phyloP scores from a whole-genome alignment of 1,139 yeast genomes.

The Kazachstania sp. region DNA sequence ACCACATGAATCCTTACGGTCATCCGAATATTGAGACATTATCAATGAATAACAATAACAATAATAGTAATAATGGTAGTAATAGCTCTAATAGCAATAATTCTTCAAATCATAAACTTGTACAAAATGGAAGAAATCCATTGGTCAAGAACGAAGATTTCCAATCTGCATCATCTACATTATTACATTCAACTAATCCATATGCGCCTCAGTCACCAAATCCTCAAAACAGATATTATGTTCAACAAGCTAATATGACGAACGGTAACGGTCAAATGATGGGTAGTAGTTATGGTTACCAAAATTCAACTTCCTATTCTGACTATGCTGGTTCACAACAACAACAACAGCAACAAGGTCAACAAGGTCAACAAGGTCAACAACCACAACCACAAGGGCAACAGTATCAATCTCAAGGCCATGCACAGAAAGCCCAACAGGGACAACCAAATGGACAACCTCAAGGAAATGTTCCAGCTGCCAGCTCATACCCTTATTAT shows the following conservation, averaged over 20 bases:
- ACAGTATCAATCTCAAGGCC: conserved; percentile 3
- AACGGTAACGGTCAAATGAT: background rate
- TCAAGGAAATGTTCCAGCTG: conserved; percentile 1
- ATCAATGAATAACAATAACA: background rate
- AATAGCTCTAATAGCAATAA: too few relatives aligned
- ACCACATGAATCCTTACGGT: conserved; percentile 3
- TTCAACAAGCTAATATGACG: conserved; percentile 1
- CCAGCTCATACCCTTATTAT: conserved; percentile 5
- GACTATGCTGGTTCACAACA: conserved; percentile 5
- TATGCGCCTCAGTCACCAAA: conserved; percentile 7
- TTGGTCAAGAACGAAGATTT: conserved; percentile 7
- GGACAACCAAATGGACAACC: conserved; percentile 2
- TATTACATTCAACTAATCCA: conserved; percentile 6
- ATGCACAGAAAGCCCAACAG: conserved; percentile 6
- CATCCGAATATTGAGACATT: conserved; percentile 3
- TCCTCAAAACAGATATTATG: conserved; percentile 6
- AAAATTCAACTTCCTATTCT: conserved; percentile 2
- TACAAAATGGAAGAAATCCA: conserved; percentile 3
- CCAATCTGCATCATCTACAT: conserved; percentile 1
- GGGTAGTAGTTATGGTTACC: conserved; percentile 3
- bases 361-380: conserved; percentile 4
- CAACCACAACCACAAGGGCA: conserved; percentile 3
- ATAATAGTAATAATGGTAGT: background rate
- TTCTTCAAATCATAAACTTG: background rate
- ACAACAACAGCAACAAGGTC: conserved; percentile 4